A percentile compares a stretch with the other conserved stretches of the same genome.
phyloP scores from a whole-genome alignment of 1,139 yeast species.

The Yarrowia galli region DNA sequence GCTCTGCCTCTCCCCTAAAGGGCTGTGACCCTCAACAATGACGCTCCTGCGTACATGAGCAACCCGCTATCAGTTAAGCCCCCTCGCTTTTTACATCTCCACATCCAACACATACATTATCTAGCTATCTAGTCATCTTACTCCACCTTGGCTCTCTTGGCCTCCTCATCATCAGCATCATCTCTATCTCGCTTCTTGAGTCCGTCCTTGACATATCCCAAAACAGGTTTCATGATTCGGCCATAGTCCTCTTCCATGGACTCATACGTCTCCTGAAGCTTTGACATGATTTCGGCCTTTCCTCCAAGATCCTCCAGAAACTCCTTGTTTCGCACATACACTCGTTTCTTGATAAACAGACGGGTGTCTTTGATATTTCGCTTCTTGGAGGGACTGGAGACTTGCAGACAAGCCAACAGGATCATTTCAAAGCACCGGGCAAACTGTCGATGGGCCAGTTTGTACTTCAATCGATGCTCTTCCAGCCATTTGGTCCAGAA shows the following conservation, averaged over 20 bases:
- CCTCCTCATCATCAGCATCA: neutral
- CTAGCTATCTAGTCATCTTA: no score
- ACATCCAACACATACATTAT: no score
- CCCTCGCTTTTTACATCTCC: no score
- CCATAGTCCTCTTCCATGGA: conserved; percentile 72
- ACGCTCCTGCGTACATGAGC: no score
- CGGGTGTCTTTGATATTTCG: conserved; percentile 55
- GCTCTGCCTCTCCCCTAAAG: no score
- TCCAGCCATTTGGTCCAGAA: conserved; percentile 58
- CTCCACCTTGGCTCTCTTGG: conserved; percentile 7
- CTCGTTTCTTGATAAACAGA: conserved; percentile 70
- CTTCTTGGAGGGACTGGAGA: conserved; percentile 47
- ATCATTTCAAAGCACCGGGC: conserved; percentile 79
- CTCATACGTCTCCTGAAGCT: conserved; percentile 77
- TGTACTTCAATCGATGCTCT: conserved; percentile 53
- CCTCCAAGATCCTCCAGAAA: conserved; percentile 70
- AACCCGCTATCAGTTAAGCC: no score
- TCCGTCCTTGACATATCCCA: conserved; percentile 7
- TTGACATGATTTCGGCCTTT: conserved; percentile 64
- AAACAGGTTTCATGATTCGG: conserved; percentile 62
- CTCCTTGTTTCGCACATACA: conserved; percentile 80
- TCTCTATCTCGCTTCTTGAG: conserved; percentile 9
- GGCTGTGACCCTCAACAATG: no score
- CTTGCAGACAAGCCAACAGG: conserved; percentile 54
- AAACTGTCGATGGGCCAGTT: conserved; percentile 81